These are phyloP conservation scores for Chaetomiaceae sp. DNA, from an alignment of 2,329 filamentous ascomycete genomes.

Conservation along the genomic window DNA sequence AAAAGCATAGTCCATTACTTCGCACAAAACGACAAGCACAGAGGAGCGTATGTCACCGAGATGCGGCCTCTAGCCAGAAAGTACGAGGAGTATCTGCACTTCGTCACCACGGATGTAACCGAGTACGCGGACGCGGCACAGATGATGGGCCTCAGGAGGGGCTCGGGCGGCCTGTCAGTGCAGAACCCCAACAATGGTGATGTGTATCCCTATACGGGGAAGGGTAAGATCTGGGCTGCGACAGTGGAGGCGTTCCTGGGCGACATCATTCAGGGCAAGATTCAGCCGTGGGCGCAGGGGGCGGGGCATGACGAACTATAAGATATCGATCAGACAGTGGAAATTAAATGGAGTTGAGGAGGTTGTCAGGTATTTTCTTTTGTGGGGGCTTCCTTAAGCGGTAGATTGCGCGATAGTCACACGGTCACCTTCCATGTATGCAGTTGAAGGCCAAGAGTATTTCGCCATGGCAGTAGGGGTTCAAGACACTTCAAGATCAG, in stretches of 20 bases:
- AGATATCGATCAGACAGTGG: too few species aligned
- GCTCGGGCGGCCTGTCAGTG: conserved; percentile 34
- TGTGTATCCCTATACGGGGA: conserved; percentile 34
- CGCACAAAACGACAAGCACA: conserved; percentile 26
- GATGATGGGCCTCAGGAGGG: conserved; percentile 33
- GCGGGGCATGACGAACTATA: conserved; percentile 20
- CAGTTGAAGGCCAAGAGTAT: too few species aligned
- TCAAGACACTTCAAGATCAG: too few species aligned
- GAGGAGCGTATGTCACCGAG: conserved; percentile 30
- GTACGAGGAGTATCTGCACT: conserved; percentile 42
- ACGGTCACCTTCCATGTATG: too few species aligned
- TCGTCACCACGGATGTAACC: conserved; percentile 40
- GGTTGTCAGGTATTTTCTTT: too few species aligned
- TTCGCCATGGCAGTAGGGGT: too few species aligned
- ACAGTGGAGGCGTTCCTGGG: conserved; percentile 38
- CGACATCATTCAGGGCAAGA: conserved; percentile 39
- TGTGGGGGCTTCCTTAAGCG: too few species aligned
- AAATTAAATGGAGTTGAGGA: too few species aligned
- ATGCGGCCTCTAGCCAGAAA: conserved; percentile 38
- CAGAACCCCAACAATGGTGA: conserved; percentile 40
- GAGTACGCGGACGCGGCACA: conserved; percentile 41
- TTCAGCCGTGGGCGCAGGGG: conserved; percentile 30
- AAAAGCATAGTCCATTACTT: conserved; percentile 33
- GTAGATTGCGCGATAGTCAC: too few species aligned
- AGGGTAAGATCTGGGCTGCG: conserved; percentile 28